These are phyloP conservation scores for Leersia perrieri DNA, from an alignment of 176 grass and related monocot species.

Conservation along the genomic window DNA sequence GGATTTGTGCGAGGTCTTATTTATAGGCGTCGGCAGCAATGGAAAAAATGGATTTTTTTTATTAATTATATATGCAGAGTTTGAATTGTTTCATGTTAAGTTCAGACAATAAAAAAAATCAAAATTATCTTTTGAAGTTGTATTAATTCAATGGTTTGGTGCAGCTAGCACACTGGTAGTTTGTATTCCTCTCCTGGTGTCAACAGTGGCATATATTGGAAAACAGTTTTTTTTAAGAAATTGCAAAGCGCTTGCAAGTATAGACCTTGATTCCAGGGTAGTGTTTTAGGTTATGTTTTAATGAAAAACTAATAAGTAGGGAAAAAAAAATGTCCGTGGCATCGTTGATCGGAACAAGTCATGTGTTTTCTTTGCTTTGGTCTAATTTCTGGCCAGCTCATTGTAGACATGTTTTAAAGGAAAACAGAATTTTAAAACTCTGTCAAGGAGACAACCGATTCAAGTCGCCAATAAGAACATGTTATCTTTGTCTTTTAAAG, in stretches of 20 bases:
- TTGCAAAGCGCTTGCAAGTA: not conserved
- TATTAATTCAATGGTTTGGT: too few relatives aligned
- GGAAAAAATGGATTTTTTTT: not conserved
- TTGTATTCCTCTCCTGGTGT: too few relatives aligned
- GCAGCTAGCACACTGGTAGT: too few relatives aligned
- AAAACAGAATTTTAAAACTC: not conserved
- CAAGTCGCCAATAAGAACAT: not conserved
- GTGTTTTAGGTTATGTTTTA: too few relatives aligned
- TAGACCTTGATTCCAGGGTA: not conserved
- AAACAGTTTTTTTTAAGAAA: not conserved
- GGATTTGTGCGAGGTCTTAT: not conserved
- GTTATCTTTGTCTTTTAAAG: not conserved
- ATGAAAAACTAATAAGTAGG: too few relatives aligned
- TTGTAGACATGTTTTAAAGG: not conserved
- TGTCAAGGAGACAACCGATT: not conserved
- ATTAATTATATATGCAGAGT: not conserved
- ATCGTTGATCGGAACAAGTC: not conserved
- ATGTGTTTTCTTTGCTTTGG: not conserved
- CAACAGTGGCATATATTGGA: too few relatives aligned
- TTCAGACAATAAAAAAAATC: not conserved
- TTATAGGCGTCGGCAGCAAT: not conserved
- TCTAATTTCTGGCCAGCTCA: not conserved
- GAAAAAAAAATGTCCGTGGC: not conserved
- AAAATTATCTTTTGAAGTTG: too few relatives aligned
- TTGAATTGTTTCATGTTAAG: not conserved